These are phyloP conservation scores for Cytospora schulzeri DNA, from an alignment of 2,329 filamentous ascomycete species.

Conservation along the genomic window DNA sequence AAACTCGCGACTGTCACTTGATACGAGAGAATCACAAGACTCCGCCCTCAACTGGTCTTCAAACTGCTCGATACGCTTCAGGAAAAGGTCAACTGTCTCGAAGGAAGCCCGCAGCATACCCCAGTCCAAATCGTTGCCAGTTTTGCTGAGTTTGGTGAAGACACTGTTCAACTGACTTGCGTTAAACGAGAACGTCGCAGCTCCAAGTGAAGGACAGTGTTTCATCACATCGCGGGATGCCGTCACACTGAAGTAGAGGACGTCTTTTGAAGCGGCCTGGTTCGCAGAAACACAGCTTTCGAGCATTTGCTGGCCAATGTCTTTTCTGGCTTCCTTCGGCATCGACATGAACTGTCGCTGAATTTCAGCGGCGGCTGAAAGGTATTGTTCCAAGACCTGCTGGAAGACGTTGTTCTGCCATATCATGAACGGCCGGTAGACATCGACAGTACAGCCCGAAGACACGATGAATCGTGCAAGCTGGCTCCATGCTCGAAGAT, in stretches of 20 bases:
- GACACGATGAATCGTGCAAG: constrained; percentile 61
- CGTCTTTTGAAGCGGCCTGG: constrained; percentile 54
- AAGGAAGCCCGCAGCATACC: constrained; percentile 47
- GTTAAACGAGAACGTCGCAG: constrained; percentile 53
- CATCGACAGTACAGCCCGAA: constrained; percentile 43
- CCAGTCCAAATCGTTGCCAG: constrained; percentile 51
- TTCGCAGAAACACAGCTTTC: constrained; percentile 55
- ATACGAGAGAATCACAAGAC: constrained; percentile 35
- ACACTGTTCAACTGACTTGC: constrained; percentile 53
- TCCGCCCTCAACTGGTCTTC: constrained; percentile 41
- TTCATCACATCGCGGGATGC: constrained; percentile 55
- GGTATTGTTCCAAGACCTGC: constrained; percentile 59
- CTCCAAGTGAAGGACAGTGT: constrained; percentile 47
- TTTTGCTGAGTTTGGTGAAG: constrained; percentile 50
- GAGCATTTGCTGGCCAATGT: constrained; percentile 48
- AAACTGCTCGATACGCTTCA: constrained; percentile 46
- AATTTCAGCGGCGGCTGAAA: constrained; percentile 57
- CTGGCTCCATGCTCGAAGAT: constrained; percentile 64
- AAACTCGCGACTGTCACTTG: constrained; percentile 38
- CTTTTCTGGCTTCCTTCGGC: constrained; percentile 47
- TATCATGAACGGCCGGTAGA: constrained; percentile 52
- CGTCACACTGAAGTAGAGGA: constrained; percentile 51
- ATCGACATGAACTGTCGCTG: constrained; percentile 56
- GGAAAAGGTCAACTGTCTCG: constrained; percentile 50
- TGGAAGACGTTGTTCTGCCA: constrained; percentile 63